These are phyloP conservation scores for Nicotiana paniculata DNA, from an alignment of 257 asterid species.

Conservation along the genomic window DNA sequence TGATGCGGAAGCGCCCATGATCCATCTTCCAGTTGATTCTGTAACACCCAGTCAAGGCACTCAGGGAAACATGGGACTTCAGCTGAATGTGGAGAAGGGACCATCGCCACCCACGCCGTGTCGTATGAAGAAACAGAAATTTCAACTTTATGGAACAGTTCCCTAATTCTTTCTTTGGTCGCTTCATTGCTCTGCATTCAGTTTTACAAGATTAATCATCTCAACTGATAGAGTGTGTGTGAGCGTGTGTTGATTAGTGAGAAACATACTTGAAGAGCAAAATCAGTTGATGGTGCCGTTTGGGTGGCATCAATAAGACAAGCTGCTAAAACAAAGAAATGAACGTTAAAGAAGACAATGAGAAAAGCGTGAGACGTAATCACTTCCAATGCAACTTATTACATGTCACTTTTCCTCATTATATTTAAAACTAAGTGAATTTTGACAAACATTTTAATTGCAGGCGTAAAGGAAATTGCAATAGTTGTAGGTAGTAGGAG, in stretches of 20 bases:
- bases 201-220: slow-evolving; percentile 12
- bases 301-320: slow-evolving; percentile 28
- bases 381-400: not conserved
- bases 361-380: not conserved
- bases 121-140: slow-evolving; percentile 75
- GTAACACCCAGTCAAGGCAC: slow-evolving; percentile 66
- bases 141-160: slow-evolving; percentile 42
- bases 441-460: no score
- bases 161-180: slow-evolving; percentile 48
- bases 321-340: slow-evolving; percentile 25
- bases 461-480: no score
- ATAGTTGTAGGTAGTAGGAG: no score
- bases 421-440: no score
- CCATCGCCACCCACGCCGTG: slow-evolving; percentile 99
- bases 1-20: slow-evolving; percentile 89
- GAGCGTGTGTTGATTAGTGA: not conserved
- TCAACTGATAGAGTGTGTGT: not conserved
- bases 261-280: slow-evolving; percentile 21
- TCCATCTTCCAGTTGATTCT: slow-evolving; percentile 71
- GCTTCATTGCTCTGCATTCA: slow-evolving; percentile 39
- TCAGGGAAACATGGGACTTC: slow-evolving; percentile 61
- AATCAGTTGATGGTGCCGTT: slow-evolving; percentile 20
- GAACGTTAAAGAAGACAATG: not conserved
- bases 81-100: slow-evolving; percentile 66
- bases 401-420: no score